Evolutionary conservation across 805 yeast genomes (phyloP), one percentile per base, ranked within the genome.

Genomic region (Blastobotrys chiropterorum): DNA sequence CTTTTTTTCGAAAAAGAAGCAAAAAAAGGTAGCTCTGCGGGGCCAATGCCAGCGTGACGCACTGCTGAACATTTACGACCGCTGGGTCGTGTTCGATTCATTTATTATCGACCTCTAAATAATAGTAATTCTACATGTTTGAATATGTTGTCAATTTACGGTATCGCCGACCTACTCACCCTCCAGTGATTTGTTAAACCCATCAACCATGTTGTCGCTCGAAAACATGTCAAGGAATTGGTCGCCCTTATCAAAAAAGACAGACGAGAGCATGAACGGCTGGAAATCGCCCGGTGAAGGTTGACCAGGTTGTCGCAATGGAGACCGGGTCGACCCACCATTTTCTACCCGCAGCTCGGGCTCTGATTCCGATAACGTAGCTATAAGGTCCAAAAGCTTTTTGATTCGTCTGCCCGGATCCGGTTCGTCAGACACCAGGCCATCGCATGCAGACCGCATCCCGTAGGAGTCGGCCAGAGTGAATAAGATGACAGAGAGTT

Each of bases 401-500:
- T 26, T 26, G 5, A 26, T 26, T 11, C 34, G 34, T 26, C 34
- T 26, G 34, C 34, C 34, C 34, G 34, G 34, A 26, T 26, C 34
- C 8, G 34, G 34, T 11, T 26, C 34, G 11, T 26, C 34, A 26
- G 34, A 26, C 34, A 26, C 34, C 8, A 26, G 34, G 11, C 34
- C 34, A 11, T 26, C 34, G 11, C 34, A 26, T 6, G 34, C 11
- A 5, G 34, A 26, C 5, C 34, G 34, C 34, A 48, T 26, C 15
- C 48, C 54, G 20, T 43, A 38, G 30, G 42, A 19, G 13, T 49
- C 55, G 7, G 47, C 22, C 30, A 53, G 7, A 11, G 51, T 13
- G 13, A 20, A 15, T 39, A 54, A 41, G 22, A 54, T 52, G 19
- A 52, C 57, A 5, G 44, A 21, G 41, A 54, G 48, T 48, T 54